phyloP scores from a whole-genome alignment of 164 flowering plant genomes.

The Nelumbo lutea region DNA sequence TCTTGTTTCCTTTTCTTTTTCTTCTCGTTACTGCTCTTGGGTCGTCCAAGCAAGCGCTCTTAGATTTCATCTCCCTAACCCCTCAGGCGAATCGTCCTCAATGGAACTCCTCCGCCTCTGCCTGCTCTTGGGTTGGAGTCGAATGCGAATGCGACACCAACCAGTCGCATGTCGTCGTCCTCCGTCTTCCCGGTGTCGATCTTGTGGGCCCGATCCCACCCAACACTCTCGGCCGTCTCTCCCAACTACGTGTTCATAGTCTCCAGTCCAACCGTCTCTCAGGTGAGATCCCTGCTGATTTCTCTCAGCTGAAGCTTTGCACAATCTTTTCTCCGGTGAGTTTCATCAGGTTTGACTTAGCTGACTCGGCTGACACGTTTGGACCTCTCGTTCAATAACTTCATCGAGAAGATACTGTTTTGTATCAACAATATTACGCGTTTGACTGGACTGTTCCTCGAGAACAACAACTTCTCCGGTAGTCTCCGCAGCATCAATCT shows the following conservation, averaged over 20 bases:
- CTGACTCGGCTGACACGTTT: conserved; percentile 47
- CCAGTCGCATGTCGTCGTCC: conserved; percentile 11
- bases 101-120: no score
- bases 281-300: conserved; percentile 71
- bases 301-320: conserved; percentile 40
- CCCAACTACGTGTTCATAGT: conserved; percentile 62
- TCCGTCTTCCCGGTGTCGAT: conserved; percentile 59
- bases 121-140: conserved; percentile 4
- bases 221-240: conserved; percentile 49
- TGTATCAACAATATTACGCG: conserved; percentile 55
- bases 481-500: neutral
- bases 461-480: conserved; percentile 39
- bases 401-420: conserved; percentile 60
- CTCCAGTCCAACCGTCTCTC: conserved; percentile 71
- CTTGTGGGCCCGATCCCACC: conserved; percentile 67
- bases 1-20: conserved; percentile 7
- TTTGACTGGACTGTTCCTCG: conserved; percentile 48
- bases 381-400: conserved; percentile 62
- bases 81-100: conserved; percentile 40
- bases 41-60: conserved; percentile 56
- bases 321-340: conserved; percentile 61
- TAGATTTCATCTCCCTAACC: conserved; percentile 37
- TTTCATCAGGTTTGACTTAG: conserved; percentile 37
- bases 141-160: conserved; percentile 80
- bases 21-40: conserved; percentile 7